Conservation (phyloP, 2,329 filamentous ascomycete genomes). For the Apiospora marii region DNA sequence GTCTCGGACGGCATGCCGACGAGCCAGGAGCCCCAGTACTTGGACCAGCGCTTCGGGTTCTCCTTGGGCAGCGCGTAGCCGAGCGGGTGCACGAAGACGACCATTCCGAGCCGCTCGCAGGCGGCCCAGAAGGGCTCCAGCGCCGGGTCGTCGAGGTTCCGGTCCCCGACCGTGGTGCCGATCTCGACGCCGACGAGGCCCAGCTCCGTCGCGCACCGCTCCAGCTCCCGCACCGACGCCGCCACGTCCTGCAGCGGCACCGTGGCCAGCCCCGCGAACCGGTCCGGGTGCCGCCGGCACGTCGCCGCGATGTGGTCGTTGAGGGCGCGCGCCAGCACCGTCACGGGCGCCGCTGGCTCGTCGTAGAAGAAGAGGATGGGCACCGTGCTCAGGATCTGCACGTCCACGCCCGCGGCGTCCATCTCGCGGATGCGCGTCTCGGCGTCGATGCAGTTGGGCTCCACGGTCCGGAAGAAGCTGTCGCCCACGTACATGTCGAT, state of each 20-base stretch:
- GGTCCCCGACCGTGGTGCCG: slow-evolving; percentile 42
- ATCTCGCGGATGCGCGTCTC: slow-evolving; percentile 41
- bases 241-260: slow-evolving; percentile 43
- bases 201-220: slow-evolving; percentile 33
- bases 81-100: slow-evolving; percentile 46
- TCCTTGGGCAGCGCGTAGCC: slow-evolving; percentile 45
- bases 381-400: slow-evolving; percentile 47
- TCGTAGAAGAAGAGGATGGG: slow-evolving; percentile 49
- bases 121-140: slow-evolving; percentile 43
- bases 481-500: slow-evolving; percentile 46
- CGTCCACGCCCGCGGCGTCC: slow-evolving; percentile 45
- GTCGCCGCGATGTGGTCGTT: slow-evolving; percentile 44
- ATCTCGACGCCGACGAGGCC: slow-evolving; percentile 45
- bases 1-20: slow-evolving; percentile 48
- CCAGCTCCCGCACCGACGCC: slow-evolving; percentile 40
- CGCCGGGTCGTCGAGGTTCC: slow-evolving; percentile 41
- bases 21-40: slow-evolving; percentile 45
- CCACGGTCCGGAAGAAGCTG: slow-evolving; percentile 45
- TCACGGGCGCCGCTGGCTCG: slow-evolving; percentile 39
- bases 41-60: slow-evolving; percentile 41
- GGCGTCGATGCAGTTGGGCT: slow-evolving; percentile 44
- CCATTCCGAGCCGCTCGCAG: slow-evolving; percentile 42
- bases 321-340: slow-evolving; percentile 40
- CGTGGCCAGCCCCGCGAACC: slow-evolving; percentile 45
- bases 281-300: slow-evolving; percentile 34